phyloP scores from a whole-genome alignment of 2,329 filamentous ascomycete genomes.

The Xylaria sp. region DNA sequence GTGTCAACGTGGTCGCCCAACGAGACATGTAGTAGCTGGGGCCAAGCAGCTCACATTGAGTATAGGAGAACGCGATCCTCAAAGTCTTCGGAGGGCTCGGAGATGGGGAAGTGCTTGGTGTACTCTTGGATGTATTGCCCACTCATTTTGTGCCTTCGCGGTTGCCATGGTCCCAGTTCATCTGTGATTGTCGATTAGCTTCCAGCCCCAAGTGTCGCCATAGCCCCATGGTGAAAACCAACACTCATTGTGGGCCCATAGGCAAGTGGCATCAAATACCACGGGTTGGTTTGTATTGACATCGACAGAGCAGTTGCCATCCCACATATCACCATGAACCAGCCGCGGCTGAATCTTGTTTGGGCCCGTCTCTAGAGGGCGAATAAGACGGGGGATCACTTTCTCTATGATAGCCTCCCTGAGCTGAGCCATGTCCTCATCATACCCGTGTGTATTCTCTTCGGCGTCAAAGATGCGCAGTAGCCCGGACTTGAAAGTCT shows the following conservation, averaged over 20 bases:
- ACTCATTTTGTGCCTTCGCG: conserved; percentile 7
- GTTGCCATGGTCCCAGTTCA: conserved; percentile 26
- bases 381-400: conserved; percentile 27
- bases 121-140: conserved; percentile 29
- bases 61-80: conserved; percentile 40
- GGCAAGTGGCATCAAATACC: conserved; percentile 22
- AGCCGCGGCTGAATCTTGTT: conserved; percentile 16
- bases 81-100: conserved; percentile 35
- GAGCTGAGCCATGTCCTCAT: conserved; percentile 19
- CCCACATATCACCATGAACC: conserved; percentile 29
- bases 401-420: conserved; percentile 18
- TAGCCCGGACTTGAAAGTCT: conserved; percentile 28
- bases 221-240: neutral
- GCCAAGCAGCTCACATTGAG: conserved; percentile 29
- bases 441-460: conserved; percentile 20
- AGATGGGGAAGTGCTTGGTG: conserved; percentile 24
- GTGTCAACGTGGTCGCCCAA: neutral
- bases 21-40: neutral
- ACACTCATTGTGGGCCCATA: conserved; percentile 32
- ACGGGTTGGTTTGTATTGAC: neutral
- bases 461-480: conserved; percentile 16
- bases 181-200: conserved; percentile 9
- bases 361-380: conserved; percentile 20
- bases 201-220: neutral
- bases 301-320: conserved; percentile 25